A percentile compares a stretch with the other conserved stretches of the same genome.
phyloP scores from a whole-genome alignment of 2,329 filamentous ascomycete species.

The Tolypocladium pustulatum region DNA sequence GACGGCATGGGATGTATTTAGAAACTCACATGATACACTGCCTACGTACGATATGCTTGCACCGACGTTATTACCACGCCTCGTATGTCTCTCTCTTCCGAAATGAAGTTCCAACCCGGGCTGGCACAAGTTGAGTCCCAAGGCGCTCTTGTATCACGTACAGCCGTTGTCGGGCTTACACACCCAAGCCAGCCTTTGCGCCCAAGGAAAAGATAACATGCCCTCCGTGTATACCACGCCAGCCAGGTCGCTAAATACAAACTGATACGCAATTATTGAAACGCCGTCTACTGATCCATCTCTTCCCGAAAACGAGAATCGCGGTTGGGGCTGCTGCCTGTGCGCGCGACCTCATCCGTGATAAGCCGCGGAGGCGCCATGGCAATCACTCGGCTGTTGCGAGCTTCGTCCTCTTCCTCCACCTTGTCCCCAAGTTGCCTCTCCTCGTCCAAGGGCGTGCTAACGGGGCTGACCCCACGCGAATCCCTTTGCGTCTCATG shows the following conservation, averaged over 20 bases:
- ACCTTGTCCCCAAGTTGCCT: constrained; percentile 13
- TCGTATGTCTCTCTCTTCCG: background rate
- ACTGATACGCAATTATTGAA: background rate
- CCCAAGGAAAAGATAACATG: background rate
- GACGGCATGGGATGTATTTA: background rate
- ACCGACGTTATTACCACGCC: background rate
- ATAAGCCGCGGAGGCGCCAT: constrained; percentile 29
- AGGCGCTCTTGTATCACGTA: background rate
- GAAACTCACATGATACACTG: background rate
- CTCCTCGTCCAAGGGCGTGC: constrained; percentile 33
- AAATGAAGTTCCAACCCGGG: background rate
- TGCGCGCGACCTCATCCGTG: constrained; percentile 19
- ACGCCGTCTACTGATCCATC: constrained; percentile 24
- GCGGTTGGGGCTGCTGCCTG: constrained; percentile 40
- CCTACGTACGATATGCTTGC: background rate
- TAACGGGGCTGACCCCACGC: constrained; percentile 25
- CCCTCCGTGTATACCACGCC: background rate
- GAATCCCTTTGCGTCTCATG: constrained; percentile 15
- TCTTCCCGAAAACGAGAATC: constrained; percentile 51
- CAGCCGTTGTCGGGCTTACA: background rate
- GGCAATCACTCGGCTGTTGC: constrained; percentile 4
- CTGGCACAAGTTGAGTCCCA: background rate
- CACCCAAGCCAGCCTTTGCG: background rate
- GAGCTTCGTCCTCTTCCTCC: constrained; percentile 7
- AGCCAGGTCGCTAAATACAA: background rate